Conservation (phyloP, 129 eudicot genomes). For the Artemisia argyi region DNA sequence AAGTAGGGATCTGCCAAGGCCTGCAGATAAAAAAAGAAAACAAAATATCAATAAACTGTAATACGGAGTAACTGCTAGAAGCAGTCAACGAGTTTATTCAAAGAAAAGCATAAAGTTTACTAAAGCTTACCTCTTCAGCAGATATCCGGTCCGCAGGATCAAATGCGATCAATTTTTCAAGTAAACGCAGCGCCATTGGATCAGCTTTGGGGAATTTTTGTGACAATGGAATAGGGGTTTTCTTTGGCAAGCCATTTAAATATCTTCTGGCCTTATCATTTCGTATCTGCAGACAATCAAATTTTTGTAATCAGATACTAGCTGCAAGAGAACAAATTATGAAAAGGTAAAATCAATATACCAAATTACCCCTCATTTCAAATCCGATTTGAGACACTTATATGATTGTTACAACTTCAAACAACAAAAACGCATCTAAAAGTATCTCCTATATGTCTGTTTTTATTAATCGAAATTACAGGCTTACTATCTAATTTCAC, state of each 20-base stretch:
- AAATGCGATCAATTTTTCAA: slow-evolving; percentile 81
- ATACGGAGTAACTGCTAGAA: not conserved
- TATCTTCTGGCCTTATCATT: slow-evolving; percentile 94
- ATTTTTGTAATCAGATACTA: too few species aligned
- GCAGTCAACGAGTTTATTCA: not conserved
- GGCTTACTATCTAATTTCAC: too few species aligned
- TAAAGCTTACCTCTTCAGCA: slow-evolving; percentile 78
- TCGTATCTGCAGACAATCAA: slow-evolving; percentile 59
- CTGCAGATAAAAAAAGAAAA: slow-evolving; percentile 37
- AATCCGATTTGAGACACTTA: too few species aligned
- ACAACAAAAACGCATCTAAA: too few species aligned
- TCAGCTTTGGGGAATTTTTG: slow-evolving; percentile 77
- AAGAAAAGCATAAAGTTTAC: slow-evolving; percentile 28
- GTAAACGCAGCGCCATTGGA: slow-evolving; percentile 81
- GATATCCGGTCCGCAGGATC: slow-evolving; percentile 85
- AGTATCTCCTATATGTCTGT: too few species aligned
- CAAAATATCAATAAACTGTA: slow-evolving; percentile 33
- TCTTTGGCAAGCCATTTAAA: slow-evolving; percentile 62
- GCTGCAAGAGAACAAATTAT: too few species aligned
- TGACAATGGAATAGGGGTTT: slow-evolving; percentile 63
- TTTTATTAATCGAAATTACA: too few species aligned
- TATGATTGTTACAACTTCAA: too few species aligned
- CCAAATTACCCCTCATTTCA: too few species aligned
- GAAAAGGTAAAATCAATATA: too few species aligned
- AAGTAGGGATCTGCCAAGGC: slow-evolving; percentile 89